Evolutionary conservation across 331 rosid species (phyloP), one percentile per base, ranked within the genome.

Genomic region (Pyracantha coccinea): DNA sequence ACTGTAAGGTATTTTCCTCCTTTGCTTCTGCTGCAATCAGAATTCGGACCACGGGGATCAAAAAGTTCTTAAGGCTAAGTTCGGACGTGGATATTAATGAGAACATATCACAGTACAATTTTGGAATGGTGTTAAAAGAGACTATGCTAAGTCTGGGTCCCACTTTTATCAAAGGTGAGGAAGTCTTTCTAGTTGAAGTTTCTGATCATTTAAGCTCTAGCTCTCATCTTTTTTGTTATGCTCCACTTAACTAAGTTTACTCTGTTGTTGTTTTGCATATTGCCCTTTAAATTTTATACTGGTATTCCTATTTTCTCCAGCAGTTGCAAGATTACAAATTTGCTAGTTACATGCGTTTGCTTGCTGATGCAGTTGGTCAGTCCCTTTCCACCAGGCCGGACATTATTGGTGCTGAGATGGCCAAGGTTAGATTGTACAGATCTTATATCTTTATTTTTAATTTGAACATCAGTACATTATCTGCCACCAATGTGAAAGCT

Each of bases 351-450:
- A 80, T 87, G 84, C 75, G 32, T 84, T 85, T 93, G 81, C 86
- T 88, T 86, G 83, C 75, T 86, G 83, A 79, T 90, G 95, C 96
- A 94, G 98, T 91, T 87, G 97, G 98, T 72, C 98, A 91, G 88
- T 90, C 96, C 71, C 95, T 94, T 83, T 88, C 99, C 72, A 94
- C 99, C 77, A 90, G 99, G 82, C 99, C 97, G 25, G 99, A 92
- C 81, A 92, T 94, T 77, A 94, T 92, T 81, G 99, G 99, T 66
- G 82, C 85, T 83, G 99, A 92, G 69, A 91, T 94, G 73, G 82
- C 96, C 81, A 87, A 94, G 98, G 97, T 94, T 81, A 84, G 92
- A 82, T 58, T 61, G 28, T 72, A 68, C 45, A 65, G 31, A 19
- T 63, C 67, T 13, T 63, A 29, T 21, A 50, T 38, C 61, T 66